Conservation (phyloP, 305 asterid genomes). For the Rubia peregrina region DNA sequence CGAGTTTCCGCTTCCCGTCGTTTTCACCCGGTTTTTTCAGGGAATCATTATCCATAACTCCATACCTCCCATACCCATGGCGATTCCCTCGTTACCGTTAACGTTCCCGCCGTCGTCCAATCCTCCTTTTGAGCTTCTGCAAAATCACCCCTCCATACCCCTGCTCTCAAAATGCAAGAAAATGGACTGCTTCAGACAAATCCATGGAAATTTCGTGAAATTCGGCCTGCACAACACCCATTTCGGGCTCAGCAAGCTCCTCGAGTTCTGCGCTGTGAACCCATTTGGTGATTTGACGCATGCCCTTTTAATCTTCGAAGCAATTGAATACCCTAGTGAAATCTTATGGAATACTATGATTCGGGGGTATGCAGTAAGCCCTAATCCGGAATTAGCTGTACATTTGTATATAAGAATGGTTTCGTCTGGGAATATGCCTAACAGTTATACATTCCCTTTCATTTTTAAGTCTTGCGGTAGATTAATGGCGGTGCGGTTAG, state of each 20-base stretch:
- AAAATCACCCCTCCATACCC: constrained; percentile 35
- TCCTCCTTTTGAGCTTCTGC: constrained; percentile 46
- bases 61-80: constrained; percentile 8
- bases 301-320: constrained; percentile 38
- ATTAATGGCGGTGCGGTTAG: constrained; percentile 20
- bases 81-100: constrained; percentile 7
- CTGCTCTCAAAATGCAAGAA: too few species aligned
- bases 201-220: constrained; percentile 56
- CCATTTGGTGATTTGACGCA: constrained; percentile 41
- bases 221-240: constrained; percentile 33
- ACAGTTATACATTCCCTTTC: constrained; percentile 56
- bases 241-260: too few species aligned
- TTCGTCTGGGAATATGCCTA: constrained; percentile 38
- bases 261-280: constrained; percentile 51
- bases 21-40: neutral
- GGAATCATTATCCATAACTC: neutral
- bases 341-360: constrained; percentile 49
- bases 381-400: constrained; percentile 22
- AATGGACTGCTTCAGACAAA: constrained; percentile 27
- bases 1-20: neutral
- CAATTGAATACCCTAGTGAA: constrained; percentile 38
- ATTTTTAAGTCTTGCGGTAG: constrained; percentile 50
- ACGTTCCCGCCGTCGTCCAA: constrained; percentile 24
- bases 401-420: constrained; percentile 32
- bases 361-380: constrained; percentile 36